Evolutionary conservation across 306 rosid species (phyloP).

Genomic region (Prunus campanulata): DNA sequence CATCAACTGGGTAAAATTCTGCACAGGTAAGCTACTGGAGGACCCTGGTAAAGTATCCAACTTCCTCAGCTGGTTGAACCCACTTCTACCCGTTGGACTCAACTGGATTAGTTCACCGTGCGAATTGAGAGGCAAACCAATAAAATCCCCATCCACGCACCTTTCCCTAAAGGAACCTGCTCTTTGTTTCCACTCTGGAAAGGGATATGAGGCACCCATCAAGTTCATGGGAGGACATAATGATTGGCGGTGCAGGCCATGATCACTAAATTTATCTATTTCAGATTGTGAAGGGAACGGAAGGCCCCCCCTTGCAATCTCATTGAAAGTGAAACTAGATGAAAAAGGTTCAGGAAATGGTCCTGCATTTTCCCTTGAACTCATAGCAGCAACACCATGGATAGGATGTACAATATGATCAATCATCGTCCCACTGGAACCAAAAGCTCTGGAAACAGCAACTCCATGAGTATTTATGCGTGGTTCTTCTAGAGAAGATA

Average conservation of each 20-base stretch:
- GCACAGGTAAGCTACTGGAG: constrained; percentile 41
- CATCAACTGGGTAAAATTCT: neutral
- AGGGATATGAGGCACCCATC: constrained; percentile 37
- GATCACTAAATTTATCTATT: constrained; percentile 34
- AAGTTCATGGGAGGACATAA: constrained; percentile 40
- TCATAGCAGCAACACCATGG: constrained; percentile 37
- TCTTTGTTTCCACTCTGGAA: constrained; percentile 49
- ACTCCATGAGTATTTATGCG: constrained; percentile 34
- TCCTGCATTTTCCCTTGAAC: constrained; percentile 37
- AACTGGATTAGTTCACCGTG: constrained; percentile 84
- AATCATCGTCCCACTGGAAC: constrained; percentile 41
- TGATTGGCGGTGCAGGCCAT: constrained; percentile 33
- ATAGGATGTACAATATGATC: constrained; percentile 43
- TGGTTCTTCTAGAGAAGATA: constrained; percentile 40
- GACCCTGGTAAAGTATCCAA: constrained; percentile 37
- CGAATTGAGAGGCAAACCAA: constrained; percentile 91
- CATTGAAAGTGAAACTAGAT: constrained; percentile 40
- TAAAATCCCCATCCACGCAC: constrained; percentile 39
- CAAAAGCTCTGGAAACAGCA: constrained; percentile 42
- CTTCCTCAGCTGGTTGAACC: constrained; percentile 42
- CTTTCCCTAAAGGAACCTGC: constrained; percentile 34
- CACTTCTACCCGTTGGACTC: constrained; percentile 49
- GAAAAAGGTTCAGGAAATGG: constrained; percentile 46
- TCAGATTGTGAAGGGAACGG: constrained; percentile 38
- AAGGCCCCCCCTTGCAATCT: constrained; percentile 44